Base-by-base conservation (phyloP, 495 filamentous ascomycete species). In the Aspergillus sparsus region DNA sequence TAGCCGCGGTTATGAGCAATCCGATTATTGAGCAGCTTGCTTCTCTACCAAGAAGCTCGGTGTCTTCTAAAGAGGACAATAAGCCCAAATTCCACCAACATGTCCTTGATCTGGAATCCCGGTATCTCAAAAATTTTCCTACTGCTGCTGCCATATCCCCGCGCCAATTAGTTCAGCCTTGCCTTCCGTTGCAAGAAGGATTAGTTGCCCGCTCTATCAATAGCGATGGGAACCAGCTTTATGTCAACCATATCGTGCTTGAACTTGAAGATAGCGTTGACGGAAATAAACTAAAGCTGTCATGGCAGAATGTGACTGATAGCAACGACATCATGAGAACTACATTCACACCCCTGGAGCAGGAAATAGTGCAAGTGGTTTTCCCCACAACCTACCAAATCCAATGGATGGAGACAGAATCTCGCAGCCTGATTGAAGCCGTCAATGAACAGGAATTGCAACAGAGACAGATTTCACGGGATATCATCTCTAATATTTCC, bases 221-320 rank as follows among this genome's bases (percentile, higher is more conserved):
- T 13, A 88, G 86, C 0, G 76, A 82, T 13, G 54, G 56, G 27
- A 88, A 85, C 57, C 74, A 77, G 27, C 78, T 85, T 58, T 94
- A 96, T 64, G 90, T 91, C 74, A 93, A 92, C 62, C 89, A 92
- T 60, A 83, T 92, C 62, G 74, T 85, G 12, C 69, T 92, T 34
- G 77, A 83, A 51, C 65, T 96, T 0, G 61, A 71, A 7, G 59
- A 73, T 0, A 57, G 70, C 3, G 69, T 84, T 1, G 80, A 93
- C 62, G 13, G 82, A 0, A 36, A 66, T 0, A 76, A 64, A 34
- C 73, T 93, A 1, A 79, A 77, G 51, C 50, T 60, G 10, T 87
- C 89, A 4, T 89, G 87, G 82, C 64, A 71, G 13, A 33, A 13
- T 6, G 70, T 64, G 3, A 84, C 87, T 8, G 69, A 85, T 15